A percentile compares a stretch with the other conserved stretches of the same genome.
phyloP scores from a whole-genome alignment of 371 early-diverging fungal species.

The Batkoa obscura region DNA sequence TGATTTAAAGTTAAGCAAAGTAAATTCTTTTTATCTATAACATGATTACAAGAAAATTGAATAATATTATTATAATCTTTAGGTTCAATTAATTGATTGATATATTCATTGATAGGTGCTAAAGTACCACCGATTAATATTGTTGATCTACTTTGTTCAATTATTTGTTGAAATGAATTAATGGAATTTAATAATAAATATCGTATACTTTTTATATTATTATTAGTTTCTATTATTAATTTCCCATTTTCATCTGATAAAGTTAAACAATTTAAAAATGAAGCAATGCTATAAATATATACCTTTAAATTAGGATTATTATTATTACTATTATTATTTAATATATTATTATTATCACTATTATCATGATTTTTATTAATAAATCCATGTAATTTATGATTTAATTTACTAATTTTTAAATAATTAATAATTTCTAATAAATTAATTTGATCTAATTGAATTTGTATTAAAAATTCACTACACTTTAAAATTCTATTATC shows the following conservation, averaged over 20 bases:
- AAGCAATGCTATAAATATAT: too few relatives aligned
- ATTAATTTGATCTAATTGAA: constrained; percentile 66
- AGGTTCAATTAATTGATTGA: constrained; percentile 25
- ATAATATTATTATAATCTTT: not conserved
- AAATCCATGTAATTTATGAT: constrained; percentile 7
- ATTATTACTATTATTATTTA: too few relatives aligned
- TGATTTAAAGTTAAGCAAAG: constrained; percentile 32
- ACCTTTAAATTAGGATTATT: too few relatives aligned
- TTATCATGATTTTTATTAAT: constrained; percentile 22
- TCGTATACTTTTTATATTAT: constrained; percentile 20
- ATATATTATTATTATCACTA: not conserved
- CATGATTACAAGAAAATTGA: constrained; percentile 45
- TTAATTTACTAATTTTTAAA: constrained; percentile 31
- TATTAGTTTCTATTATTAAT: too few relatives aligned
- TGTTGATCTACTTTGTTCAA: constrained; percentile 60
- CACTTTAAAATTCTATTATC: constrained; percentile 9
- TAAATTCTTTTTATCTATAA: constrained; percentile 46
- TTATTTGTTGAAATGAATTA: constrained; percentile 55
- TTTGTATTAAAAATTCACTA: constrained; percentile 47
- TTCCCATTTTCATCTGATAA: too few relatives aligned
- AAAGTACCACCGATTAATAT: constrained; percentile 94
- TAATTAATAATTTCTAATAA: constrained; percentile 60
- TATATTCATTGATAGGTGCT: constrained; percentile 55
- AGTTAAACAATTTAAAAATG: too few relatives aligned
- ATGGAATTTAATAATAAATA: constrained; percentile 75